Conservation (phyloP, 441 rosid genomes). For the Croton setiger region DNA sequence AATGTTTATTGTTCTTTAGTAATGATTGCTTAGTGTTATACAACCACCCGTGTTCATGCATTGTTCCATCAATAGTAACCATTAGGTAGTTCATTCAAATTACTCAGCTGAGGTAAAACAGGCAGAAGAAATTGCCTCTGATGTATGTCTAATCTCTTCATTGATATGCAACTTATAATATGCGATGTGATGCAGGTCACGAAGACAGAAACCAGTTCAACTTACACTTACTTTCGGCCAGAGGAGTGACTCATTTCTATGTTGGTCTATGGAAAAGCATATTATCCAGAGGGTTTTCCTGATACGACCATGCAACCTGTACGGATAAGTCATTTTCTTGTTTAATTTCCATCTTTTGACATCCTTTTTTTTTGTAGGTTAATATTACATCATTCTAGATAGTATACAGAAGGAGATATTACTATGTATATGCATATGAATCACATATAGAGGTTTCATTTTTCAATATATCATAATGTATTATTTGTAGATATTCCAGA, state of each 20-base stretch:
- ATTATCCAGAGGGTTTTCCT: constrained; percentile 14
- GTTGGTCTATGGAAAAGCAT: constrained; percentile 3
- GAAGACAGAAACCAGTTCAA: constrained; percentile 83
- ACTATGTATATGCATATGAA: constrained; percentile 3
- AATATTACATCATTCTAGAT: not conserved
- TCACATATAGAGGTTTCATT: constrained; percentile 6
- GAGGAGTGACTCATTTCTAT: constrained; percentile 39
- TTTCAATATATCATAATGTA: not conserved
- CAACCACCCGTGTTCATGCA: not conserved
- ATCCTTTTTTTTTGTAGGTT: not conserved
- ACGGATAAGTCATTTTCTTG: not conserved
- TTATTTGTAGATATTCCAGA: not conserved
- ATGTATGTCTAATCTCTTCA: not conserved
- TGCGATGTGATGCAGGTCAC: constrained; percentile 51
- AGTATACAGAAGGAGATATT: not conserved
- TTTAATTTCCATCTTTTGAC: not conserved
- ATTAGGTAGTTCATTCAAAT: not conserved
- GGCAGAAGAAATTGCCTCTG: not conserved
- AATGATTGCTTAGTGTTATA: not conserved
- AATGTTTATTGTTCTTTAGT: not conserved
- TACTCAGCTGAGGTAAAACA: not conserved
- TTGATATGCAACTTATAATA: constrained; percentile 6
- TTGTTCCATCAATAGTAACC: not conserved
- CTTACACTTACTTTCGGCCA: constrained; percentile 57
- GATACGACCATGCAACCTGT: not conserved